Percentiles rank a stretch among this genome's conserved stretches.
Evolutionary conservation across 305 asterid species (phyloP).

Genomic region (Plantago lanceolata): DNA sequence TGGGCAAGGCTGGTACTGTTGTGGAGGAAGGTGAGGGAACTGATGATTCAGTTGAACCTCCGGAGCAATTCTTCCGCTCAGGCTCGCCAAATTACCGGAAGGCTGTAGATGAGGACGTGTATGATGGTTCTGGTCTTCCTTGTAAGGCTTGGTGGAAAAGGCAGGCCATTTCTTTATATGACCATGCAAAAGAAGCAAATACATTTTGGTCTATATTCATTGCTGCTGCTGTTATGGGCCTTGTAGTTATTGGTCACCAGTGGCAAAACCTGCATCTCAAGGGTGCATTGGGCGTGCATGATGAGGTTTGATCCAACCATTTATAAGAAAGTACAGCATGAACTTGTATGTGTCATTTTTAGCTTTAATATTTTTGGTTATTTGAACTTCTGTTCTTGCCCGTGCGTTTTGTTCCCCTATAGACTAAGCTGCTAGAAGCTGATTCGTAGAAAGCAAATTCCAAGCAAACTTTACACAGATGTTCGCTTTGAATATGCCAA

Average conservation of each 20-base stretch:
- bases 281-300: slow-evolving; percentile 40
- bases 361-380: neutral
- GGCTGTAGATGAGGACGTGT: slow-evolving; percentile 32
- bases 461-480: neutral
- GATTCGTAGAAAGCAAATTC: neutral
- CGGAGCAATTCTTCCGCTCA: slow-evolving; percentile 33
- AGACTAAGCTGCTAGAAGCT: slow-evolving; percentile 3
- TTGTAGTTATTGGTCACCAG: slow-evolving; percentile 71
- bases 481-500: neutral
- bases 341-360: neutral
- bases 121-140: slow-evolving; percentile 53
- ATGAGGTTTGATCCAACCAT: slow-evolving; percentile 46
- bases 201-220: slow-evolving; percentile 75
- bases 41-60: slow-evolving; percentile 33
- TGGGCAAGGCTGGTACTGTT: slow-evolving; percentile 27
- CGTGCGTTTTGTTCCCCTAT: neutral
- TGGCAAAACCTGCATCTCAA: slow-evolving; percentile 72
- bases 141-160: slow-evolving; percentile 96
- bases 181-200: slow-evolving; percentile 74
- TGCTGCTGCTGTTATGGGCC: slow-evolving; percentile 86
- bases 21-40: slow-evolving; percentile 32
- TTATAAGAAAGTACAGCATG: neutral
- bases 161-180: slow-evolving; percentile 51
- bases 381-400: slow-evolving; percentile 3
- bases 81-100: slow-evolving; percentile 31